phyloP scores from a whole-genome alignment of 352 stramenopile genomes.

The Pythium graminicola region DNA sequence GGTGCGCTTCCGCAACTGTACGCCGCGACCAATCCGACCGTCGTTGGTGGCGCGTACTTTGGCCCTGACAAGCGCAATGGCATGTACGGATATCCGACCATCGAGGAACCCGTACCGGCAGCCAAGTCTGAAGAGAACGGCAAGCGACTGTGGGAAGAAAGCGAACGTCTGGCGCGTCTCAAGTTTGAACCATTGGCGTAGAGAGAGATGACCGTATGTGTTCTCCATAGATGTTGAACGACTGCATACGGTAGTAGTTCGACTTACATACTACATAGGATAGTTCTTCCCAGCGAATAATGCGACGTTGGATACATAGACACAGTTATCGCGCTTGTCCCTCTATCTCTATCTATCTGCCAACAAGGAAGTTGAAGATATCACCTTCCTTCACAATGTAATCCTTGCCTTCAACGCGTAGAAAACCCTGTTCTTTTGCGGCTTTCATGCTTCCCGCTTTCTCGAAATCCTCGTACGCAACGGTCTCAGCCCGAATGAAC shows the following conservation, averaged over 20 bases:
- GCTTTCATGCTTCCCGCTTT: conserved; percentile 89
- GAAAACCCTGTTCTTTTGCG: conserved; percentile 90
- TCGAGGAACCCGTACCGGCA: not conserved
- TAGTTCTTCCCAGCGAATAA: conserved; percentile 4
- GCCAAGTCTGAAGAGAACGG: conserved; percentile 27
- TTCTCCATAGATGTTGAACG: conserved; percentile 6
- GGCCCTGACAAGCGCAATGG: conserved; percentile 18
- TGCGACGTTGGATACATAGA: conserved; percentile 5
- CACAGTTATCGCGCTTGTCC: too few species aligned
- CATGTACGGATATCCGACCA: conserved; percentile 3
- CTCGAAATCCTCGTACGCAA: conserved; percentile 95
- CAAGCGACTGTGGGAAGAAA: conserved; percentile 35
- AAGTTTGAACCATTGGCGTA: conserved; percentile 9
- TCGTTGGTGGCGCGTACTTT: conserved; percentile 31
- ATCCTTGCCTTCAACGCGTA: conserved; percentile 96
- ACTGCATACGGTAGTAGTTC: too few species aligned
- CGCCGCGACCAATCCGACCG: conserved; percentile 26
- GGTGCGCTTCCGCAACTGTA: conserved; percentile 37
- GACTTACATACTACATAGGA: too few species aligned
- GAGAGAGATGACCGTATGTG: conserved; percentile 1
- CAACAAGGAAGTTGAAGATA: conserved; percentile 94
- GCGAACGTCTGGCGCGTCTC: conserved; percentile 28
- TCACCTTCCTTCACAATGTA: conserved; percentile 98
- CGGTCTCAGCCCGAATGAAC: conserved; percentile 91
- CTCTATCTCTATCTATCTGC: conserved; percentile 49